Evolutionary conservation across 352 stramenopile genomes (phyloP).

Genomic region (Globisporangium ultimum): DNA sequence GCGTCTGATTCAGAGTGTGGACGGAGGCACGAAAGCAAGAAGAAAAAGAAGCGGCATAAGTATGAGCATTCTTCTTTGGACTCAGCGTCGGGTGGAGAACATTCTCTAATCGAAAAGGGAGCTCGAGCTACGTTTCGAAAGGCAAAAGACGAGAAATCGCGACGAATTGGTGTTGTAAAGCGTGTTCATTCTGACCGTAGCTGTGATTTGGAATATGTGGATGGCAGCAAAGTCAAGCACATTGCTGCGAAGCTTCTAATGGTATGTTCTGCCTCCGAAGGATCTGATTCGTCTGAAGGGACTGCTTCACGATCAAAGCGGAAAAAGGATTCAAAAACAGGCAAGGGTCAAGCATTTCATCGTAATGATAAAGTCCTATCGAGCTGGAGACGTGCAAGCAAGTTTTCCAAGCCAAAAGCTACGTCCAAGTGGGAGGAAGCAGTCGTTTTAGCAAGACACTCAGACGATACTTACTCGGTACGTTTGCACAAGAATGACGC

Average conservation of each 20-base stretch:
- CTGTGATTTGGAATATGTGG: conserved; percentile 58
- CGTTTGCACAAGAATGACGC: background rate
- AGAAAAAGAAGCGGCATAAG: conserved; percentile 12
- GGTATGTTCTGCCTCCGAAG: conserved; percentile 28
- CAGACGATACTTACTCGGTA: conserved; percentile 41
- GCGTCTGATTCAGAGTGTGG: conserved; percentile 5
- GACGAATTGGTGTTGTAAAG: conserved; percentile 27
- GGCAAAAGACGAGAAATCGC: conserved; percentile 22
- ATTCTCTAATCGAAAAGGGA: conserved; percentile 21
- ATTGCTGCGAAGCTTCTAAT: conserved; percentile 24
- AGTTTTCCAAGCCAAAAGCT: conserved; percentile 30
- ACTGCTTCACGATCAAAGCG: background rate
- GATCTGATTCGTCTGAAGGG: conserved; percentile 14
- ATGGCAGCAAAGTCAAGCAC: conserved; percentile 41
- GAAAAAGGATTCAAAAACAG: conserved; percentile 1
- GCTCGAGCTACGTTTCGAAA: conserved; percentile 37
- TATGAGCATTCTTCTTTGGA: background rate
- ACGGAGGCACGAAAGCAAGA: background rate
- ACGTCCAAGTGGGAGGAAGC: conserved; percentile 27
- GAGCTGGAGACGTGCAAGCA: conserved; percentile 36
- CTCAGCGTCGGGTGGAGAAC: background rate
- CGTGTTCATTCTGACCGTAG: conserved; percentile 48
- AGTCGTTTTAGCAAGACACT: conserved; percentile 28
- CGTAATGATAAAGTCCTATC: conserved; percentile 29
- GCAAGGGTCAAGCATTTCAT: conserved; percentile 16